A percentile compares a stretch with the other conserved stretches of the same genome.
These are phyloP conservation scores for Cystobasidium tubakii DNA, from an alignment of 768 basidiomycete genomes.

Conservation along the genomic window DNA sequence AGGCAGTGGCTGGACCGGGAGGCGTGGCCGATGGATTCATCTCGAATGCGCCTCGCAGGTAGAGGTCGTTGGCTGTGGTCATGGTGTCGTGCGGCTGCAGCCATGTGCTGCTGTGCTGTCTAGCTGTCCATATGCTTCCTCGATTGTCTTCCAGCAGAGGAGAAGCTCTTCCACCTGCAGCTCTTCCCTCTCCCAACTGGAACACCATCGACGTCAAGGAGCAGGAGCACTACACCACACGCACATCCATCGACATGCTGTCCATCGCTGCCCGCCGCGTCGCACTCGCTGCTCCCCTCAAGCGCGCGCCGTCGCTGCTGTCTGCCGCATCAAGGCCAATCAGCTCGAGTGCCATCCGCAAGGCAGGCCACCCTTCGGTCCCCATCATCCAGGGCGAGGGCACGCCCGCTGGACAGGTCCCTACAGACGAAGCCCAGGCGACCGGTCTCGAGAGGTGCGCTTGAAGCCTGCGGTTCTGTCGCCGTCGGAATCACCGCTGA, in stretches of 20 bases:
- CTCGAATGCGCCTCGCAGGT: conserved; percentile 14
- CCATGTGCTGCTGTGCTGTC: conserved; percentile 10
- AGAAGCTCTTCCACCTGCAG: background rate
- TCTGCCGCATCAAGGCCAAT: conserved; percentile 4
- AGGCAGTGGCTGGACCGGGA: background rate
- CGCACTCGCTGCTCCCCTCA: background rate
- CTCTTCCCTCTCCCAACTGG: background rate
- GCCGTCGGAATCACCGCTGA: background rate
- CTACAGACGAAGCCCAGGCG: conserved; percentile 80
- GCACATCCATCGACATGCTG: background rate
- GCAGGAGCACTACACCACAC: background rate
- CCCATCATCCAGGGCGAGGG: conserved; percentile 68
- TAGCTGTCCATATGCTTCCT: no score
- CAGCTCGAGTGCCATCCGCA: background rate
- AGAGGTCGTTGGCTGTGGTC: conserved; percentile 13
- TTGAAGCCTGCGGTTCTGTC: background rate
- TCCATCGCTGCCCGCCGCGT: background rate
- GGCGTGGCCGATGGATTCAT: background rate
- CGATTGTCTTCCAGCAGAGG: background rate
- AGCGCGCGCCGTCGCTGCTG: conserved; percentile 1
- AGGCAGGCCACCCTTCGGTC: conserved; percentile 43
- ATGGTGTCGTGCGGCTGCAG: background rate
- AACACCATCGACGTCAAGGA: background rate
- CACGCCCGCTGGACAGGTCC: conserved; percentile 64
- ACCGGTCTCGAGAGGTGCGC: conserved; percentile 75